Conservation (phyloP, 371 early-diverging fungal genomes). For the Circinella minor region DNA sequence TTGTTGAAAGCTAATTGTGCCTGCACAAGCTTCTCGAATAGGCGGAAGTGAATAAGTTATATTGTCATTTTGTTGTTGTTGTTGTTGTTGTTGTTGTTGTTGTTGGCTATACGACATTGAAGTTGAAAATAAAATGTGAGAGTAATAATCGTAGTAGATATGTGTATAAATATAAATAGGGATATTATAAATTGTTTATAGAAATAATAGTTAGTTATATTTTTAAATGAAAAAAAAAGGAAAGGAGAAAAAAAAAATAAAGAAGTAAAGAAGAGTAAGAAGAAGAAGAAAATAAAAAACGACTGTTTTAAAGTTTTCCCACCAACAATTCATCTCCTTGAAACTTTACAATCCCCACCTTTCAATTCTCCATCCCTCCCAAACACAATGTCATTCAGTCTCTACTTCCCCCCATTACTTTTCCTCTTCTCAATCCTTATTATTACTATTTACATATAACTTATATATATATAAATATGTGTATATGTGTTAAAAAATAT, state of each 20-base stretch:
- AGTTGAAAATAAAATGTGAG: too few relatives aligned
- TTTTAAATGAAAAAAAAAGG: not conserved
- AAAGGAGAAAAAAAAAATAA: not conserved
- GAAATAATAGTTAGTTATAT: too few relatives aligned
- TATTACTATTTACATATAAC: too few relatives aligned
- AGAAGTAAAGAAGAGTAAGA: slow-evolving; percentile 3
- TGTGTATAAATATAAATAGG: not conserved
- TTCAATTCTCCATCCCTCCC: not conserved
- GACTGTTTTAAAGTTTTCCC: not conserved
- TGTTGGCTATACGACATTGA: not conserved
- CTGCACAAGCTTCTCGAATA: slow-evolving; percentile 10
- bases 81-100: slow-evolving; percentile 2
- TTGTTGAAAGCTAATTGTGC: slow-evolving; percentile 7
- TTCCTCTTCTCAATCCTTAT: not conserved
- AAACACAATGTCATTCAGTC: too few relatives aligned
- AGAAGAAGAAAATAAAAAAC: not conserved
- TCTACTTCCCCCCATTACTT: too few relatives aligned
- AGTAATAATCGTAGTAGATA: not conserved
- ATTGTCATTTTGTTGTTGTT: not conserved
- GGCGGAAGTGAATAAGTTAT: not conserved
- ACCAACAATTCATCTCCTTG: not conserved
- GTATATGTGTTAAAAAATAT: too few relatives aligned
- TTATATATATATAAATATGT: too few relatives aligned
- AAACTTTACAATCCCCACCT: not conserved
- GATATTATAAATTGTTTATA: not conserved